Base-by-base conservation (phyloP, 202 grass and related monocot species). In the Schoenoplectus triqueter region DNA sequence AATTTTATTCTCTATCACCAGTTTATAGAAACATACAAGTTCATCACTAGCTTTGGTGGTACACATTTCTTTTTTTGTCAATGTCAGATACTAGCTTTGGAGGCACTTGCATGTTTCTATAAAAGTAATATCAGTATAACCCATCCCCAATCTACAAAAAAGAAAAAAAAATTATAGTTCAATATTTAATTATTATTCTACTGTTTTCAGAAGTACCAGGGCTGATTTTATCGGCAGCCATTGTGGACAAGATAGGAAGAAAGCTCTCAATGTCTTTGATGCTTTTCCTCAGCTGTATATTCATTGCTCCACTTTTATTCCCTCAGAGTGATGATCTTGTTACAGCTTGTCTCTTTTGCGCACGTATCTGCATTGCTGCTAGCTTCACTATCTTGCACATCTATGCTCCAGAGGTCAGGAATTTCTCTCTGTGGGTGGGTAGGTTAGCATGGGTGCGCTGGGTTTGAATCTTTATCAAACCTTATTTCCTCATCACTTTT, bases 231-330 rank as follows among this genome's bases (percentile, higher is more conserved):
- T 92, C 92, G 0, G 95, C 92, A 3, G 95, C 86, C 19, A 89
- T 93, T 2, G 92, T 98, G 50, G 95, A 98, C 65, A 95, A 88
- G 86, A 82, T 98, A 1, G 95, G 95, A 40, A 91, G 95, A 87
- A 95, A 93, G 84, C 91, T 89, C 22, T 98, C 91, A 0, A 95
- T 95, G 92, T 90, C 89, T 4, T 86, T 5, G 1, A 86, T 95
- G 88, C 91, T 98, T 57, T 93, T 88, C 40, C 84, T 89, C 46
- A 86, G 89, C 65, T 98, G 95, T 82, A 48, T 92, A 75, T 93
- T 92, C 63, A 86, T 98, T 74, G 78, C 88, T 14, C 95, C 95
- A 11, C 95, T 98, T 11, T 85, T 93, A 88, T 86, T 86, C 6
- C 19, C 88, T 67, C 89, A 95, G 64, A 80, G 86, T 69, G 87